Percentiles rank a stretch among this genome's conserved stretches.
phyloP scores from a whole-genome alignment of 2,329 filamentous ascomycete genomes.

The Fusarium cicatricum region DNA sequence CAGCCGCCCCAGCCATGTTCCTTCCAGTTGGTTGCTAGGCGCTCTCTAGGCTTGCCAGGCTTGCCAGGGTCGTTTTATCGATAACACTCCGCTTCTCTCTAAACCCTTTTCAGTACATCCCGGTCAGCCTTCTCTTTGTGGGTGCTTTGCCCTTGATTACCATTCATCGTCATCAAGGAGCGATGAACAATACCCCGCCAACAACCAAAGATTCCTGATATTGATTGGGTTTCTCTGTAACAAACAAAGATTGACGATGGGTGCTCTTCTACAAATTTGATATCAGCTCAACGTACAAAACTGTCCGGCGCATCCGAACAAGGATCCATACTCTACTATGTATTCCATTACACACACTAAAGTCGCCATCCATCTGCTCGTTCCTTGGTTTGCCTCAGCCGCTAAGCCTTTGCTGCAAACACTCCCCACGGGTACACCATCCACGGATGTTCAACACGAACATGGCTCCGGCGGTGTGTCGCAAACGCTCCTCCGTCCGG shows the following conservation, averaged over 20 bases:
- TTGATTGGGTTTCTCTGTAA: not conserved
- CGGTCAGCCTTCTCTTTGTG: not conserved
- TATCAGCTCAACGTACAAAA: no score
- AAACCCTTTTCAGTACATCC: constrained; percentile 14
- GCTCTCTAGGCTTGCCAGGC: not conserved
- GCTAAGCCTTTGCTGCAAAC: constrained; percentile 35
- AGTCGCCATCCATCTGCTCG: constrained; percentile 14
- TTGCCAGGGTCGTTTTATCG: constrained; percentile 18
- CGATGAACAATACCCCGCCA: constrained; percentile 1
- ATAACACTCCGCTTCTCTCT: constrained; percentile 22
- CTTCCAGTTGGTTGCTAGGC: constrained; percentile 5
- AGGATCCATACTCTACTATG: constrained; percentile 12
- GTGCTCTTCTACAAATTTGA: no score
- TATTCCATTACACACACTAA: not conserved
- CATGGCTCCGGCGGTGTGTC: constrained; percentile 38
- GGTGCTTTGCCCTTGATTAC: not conserved
- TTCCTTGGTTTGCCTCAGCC: constrained; percentile 33
- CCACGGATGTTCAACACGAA: constrained; percentile 23
- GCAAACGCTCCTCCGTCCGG: constrained; percentile 24
- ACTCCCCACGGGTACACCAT: constrained; percentile 36
- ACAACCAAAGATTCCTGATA: not conserved
- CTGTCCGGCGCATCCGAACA: constrained; percentile 13
- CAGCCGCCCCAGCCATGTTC: no score
- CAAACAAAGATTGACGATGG: not conserved
- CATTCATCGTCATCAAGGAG: constrained; percentile 10